Evolutionary conservation across 108 stramenopile genomes (phyloP).

Genomic region (Cylindrotheca fusiformis): DNA sequence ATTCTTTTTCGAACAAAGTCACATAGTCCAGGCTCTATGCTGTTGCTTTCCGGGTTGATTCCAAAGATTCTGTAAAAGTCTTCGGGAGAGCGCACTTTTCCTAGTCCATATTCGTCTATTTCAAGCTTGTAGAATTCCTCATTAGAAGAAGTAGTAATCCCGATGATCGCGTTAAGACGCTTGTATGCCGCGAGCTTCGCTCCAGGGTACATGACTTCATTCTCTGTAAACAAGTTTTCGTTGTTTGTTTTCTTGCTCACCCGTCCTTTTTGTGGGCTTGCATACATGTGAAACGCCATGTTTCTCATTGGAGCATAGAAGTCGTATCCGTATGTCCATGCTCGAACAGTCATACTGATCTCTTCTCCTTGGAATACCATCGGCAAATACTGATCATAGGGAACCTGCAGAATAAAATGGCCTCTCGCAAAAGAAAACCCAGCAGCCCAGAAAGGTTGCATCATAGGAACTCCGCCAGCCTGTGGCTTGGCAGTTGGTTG

Average conservation of each 20-base stretch:
- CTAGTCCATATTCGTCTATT: constrained; percentile 41
- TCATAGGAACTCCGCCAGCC: constrained; percentile 33
- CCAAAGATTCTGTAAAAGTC: constrained; percentile 53
- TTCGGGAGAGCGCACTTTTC: constrained; percentile 31
- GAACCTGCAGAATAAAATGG: constrained; percentile 54
- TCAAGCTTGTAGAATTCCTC: constrained; percentile 31
- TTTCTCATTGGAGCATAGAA: constrained; percentile 61
- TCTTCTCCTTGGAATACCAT: constrained; percentile 68
- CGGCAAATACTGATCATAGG: constrained; percentile 36
- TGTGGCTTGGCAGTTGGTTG: constrained; percentile 31
- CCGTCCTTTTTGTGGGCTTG: no score
- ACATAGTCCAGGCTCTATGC: constrained; percentile 48
- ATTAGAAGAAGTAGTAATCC: neutral
- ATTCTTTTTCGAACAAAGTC: constrained; percentile 49
- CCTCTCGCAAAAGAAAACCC: constrained; percentile 77
- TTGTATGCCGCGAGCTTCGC: constrained; percentile 27
- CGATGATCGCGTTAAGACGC: constrained; percentile 21
- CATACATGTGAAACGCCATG: constrained; percentile 54
- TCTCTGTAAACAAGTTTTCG: constrained; percentile 29
- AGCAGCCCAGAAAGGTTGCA: constrained; percentile 84
- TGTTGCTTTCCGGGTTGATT: constrained; percentile 39
- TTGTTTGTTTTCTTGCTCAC: neutral
- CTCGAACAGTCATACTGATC: constrained; percentile 58
- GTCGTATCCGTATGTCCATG: constrained; percentile 73
- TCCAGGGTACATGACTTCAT: constrained; percentile 19